Evolutionary conservation across 352 stramenopile species (phyloP).

Genomic region (Phytophthora sp.): DNA sequence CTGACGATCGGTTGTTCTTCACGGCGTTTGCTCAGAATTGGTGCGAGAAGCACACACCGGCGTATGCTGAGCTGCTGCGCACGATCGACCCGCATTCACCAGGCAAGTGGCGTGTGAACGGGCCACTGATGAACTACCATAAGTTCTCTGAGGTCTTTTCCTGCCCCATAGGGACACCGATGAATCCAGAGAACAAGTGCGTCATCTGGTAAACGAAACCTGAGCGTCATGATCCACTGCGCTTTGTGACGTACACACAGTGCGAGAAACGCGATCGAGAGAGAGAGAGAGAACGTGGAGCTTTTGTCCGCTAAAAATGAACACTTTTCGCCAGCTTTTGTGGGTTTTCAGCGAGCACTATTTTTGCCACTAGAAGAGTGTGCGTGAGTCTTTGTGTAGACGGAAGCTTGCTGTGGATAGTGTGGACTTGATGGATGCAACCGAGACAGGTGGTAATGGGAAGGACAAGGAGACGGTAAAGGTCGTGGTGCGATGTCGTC

Average conservation of each 20-base stretch:
- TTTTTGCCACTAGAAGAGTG: too few relatives aligned
- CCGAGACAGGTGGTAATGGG: constrained; percentile 22
- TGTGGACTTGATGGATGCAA: constrained; percentile 4
- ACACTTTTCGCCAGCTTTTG: background rate
- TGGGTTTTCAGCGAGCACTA: constrained; percentile 15
- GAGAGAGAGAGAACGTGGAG: background rate
- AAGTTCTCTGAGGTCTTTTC: constrained; percentile 73
- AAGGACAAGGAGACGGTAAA: constrained; percentile 90
- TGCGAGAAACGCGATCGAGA: too few relatives aligned
- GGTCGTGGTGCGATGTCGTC: constrained; percentile 88
- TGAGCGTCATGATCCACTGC: too few relatives aligned
- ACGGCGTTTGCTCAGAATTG: constrained; percentile 69
- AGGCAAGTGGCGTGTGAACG: constrained; percentile 70
- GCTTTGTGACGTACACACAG: background rate
- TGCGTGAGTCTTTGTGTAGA: too few relatives aligned
- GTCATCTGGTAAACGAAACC: constrained; percentile 68
- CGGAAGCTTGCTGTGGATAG: too few relatives aligned
- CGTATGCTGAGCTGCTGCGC: constrained; percentile 53
- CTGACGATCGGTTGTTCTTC: constrained; percentile 70
- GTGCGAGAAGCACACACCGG: constrained; percentile 62
- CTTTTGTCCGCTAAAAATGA: constrained; percentile 27
- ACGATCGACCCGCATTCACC: constrained; percentile 66
- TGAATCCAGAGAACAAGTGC: constrained; percentile 76
- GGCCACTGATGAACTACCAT: constrained; percentile 65
- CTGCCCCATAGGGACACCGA: constrained; percentile 58